These are phyloP conservation scores for Emericellopsis atlantica DNA, from an alignment of 2,329 filamentous ascomycete genomes.

Conservation along the genomic window DNA sequence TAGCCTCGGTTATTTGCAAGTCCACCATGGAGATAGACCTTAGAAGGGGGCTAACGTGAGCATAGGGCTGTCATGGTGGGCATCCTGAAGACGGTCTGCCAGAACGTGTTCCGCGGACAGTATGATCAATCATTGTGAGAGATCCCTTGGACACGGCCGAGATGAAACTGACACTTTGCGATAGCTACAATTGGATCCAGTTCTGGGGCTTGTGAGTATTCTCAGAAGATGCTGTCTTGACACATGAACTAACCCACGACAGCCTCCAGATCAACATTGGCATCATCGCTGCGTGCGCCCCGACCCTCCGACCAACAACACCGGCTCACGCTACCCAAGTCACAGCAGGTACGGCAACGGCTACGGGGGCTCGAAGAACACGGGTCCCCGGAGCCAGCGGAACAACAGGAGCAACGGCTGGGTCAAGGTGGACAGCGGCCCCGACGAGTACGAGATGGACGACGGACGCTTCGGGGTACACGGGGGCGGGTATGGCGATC, in stretches of 20 bases:
- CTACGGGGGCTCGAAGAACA: too few relatives aligned
- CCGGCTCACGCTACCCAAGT: too few relatives aligned
- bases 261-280: conserved; percentile 25
- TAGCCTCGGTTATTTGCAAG: conserved; percentile 26
- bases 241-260: too few relatives aligned
- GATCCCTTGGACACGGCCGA: too few relatives aligned
- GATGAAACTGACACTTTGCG: background rate
- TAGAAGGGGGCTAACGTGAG: background rate
- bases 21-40: background rate
- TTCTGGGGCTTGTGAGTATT: conserved; percentile 1
- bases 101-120: conserved; percentile 18
- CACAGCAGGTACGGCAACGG: too few relatives aligned
- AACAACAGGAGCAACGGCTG: too few relatives aligned
- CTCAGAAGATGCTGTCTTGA: too few relatives aligned
- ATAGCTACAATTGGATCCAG: background rate
- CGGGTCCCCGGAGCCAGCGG: too few relatives aligned
- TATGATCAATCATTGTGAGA: conserved; percentile 12
- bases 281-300: conserved; percentile 24
- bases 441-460: too few relatives aligned
- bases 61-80: conserved; percentile 23
- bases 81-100: conserved; percentile 23
- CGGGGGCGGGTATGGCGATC: too few relatives aligned
- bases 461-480: too few relatives aligned
- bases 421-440: too few relatives aligned
- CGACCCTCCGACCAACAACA: conserved; percentile 11